Conservation (phyloP, 805 yeast genomes). For the Ogataea haglerorum region DNA sequence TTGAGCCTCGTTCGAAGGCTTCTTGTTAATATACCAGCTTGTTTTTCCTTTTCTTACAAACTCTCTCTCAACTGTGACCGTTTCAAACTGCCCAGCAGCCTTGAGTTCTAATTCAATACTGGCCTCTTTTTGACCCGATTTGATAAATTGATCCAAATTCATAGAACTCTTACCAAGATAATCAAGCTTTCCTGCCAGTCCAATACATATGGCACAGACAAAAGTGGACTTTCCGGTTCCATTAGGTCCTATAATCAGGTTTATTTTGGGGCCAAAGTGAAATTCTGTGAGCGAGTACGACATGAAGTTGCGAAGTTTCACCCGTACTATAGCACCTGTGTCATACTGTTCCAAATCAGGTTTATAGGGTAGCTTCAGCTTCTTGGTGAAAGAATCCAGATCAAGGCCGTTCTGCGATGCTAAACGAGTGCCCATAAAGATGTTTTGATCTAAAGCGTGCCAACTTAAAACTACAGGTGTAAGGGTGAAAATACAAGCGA, state of each 20-base stretch:
- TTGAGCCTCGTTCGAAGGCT: slow-evolving; percentile 37
- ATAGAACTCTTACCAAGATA: slow-evolving; percentile 65
- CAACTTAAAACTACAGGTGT: not conserved
- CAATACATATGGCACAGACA: slow-evolving; percentile 88
- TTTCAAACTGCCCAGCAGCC: slow-evolving; percentile 32
- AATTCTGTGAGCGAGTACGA: slow-evolving; percentile 70
- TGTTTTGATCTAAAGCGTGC: slow-evolving; percentile 3
- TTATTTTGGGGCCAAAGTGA: slow-evolving; percentile 74
- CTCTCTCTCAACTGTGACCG: slow-evolving; percentile 42
- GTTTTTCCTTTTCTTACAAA: slow-evolving; percentile 44
- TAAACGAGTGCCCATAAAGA: slow-evolving; percentile 10
- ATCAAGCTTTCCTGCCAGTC: slow-evolving; percentile 76
- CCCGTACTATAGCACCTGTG: slow-evolving; percentile 48
- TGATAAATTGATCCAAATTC: slow-evolving; percentile 64
- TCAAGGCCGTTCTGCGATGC: slow-evolving; percentile 12
- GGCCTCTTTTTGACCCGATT: slow-evolving; percentile 52
- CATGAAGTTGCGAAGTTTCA: slow-evolving; percentile 59
- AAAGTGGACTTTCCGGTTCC: slow-evolving; percentile 95
- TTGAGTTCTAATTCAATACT: slow-evolving; percentile 50
- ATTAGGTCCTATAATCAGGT: slow-evolving; percentile 93
- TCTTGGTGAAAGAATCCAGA: slow-evolving; percentile 17
- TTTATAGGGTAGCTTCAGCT: slow-evolving; percentile 12
- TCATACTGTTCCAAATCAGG: slow-evolving; percentile 32
- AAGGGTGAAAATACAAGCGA: not conserved
- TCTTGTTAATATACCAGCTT: slow-evolving; percentile 49